Conservation (phyloP, 441 rosid genomes). For the Dalechampia spathulata region DNA sequence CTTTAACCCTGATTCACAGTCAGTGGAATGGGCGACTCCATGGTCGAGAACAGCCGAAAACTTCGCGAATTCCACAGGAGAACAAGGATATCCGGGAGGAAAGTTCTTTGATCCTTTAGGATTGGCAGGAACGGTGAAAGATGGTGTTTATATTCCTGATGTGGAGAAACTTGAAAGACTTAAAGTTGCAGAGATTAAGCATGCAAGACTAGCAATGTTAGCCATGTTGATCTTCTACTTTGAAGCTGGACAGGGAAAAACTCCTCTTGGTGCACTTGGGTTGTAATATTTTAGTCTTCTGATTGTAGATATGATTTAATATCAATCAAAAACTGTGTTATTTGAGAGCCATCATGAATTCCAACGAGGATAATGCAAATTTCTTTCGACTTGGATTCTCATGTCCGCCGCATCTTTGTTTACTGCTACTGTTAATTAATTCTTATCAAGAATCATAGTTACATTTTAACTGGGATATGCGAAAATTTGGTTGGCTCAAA, state of each 20-base stretch:
- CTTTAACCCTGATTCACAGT: slow-evolving; percentile 87
- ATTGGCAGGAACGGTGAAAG: slow-evolving; percentile 44
- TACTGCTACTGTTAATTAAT: no score
- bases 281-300: slow-evolving; percentile 53
- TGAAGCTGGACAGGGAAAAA: slow-evolving; percentile 98
- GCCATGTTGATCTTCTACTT: slow-evolving; percentile 96
- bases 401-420: no score
- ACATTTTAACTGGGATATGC: no score
- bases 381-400: no score
- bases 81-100: slow-evolving; percentile 93
- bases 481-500: no score
- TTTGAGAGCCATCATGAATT: no score
- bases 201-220: slow-evolving; percentile 85
- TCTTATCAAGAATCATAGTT: no score
- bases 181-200: slow-evolving; percentile 91
- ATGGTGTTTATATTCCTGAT: slow-evolving; percentile 73
- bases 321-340: no score
- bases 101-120: slow-evolving; percentile 88
- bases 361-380: no score
- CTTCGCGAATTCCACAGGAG: slow-evolving; percentile 75
- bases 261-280: slow-evolving; percentile 93
- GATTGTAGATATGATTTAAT: no score
- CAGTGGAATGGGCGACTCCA: slow-evolving; percentile 92
- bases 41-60: slow-evolving; percentile 89
- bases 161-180: slow-evolving; percentile 71